Base-by-base conservation (phyloP, 495 filamentous ascomycete species). In the Tuber microsphaerosporum region DNA sequence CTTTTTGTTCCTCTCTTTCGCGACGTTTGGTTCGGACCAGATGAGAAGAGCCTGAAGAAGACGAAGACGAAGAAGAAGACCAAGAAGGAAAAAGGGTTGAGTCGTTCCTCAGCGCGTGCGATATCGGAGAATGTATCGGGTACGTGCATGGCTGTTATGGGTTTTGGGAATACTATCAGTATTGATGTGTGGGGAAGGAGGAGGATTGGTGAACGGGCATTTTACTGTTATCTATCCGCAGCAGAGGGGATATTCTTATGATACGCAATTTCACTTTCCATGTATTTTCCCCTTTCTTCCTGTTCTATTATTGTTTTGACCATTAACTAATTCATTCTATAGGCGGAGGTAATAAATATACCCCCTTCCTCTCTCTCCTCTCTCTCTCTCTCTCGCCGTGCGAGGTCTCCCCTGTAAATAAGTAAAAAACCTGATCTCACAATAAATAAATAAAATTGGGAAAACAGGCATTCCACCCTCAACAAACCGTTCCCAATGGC, bases 401-500 rank as follows among this genome's bases (percentile, higher is more conserved):
- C 65, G n/a, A 6, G 19, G 9, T 14, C 31, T 20, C 26, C 26
- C 20, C 8, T 4, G 46, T 19, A n/a, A 39, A 17, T 17, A 56
- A 71, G 17, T 74, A 56, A 39, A 20, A 43, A 26, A 17, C 37
- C 12, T 5, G 12, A 73, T 26, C 20, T 69, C 56, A 42, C 26
- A 34, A 34, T 73, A 65, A 79, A 61, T 72, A 51, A 8, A 43
- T 43, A 43, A 22, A 22, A 17, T 10, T 34, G 17, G 8, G 19
- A 71, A 19, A 46, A 71, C 41, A 79, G 78, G 78, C 37, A 19
- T 48, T 51, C 10, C 73, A 2, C 78, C 73, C 4, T 31, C 78
- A 69, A 68, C 14, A 34, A 89, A 90, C 82, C 86, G 88, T 71
- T 90, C 88, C 69, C 82, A 85, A 37, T 91, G 90, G 90, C 88